Base-by-base conservation (phyloP, 1,139 yeast species). In the Citeromyces hawaiiensis region DNA sequence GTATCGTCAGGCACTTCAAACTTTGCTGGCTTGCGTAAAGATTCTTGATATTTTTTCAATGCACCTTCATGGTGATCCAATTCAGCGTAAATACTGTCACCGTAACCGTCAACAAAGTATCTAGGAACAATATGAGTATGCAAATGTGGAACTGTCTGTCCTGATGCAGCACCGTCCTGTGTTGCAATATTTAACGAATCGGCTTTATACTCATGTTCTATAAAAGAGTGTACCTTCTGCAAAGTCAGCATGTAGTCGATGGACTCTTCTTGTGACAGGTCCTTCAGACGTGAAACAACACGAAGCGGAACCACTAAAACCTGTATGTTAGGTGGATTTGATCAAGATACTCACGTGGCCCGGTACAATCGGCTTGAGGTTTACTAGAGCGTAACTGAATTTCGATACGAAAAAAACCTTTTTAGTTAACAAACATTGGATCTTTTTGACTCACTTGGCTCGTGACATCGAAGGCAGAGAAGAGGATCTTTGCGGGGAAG, bases 151-250 rank as follows among this genome's bases (percentile, higher is more conserved):
- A 91, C 79, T 14, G 91, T 75, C 55, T 91, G 98, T 3, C 98
- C 98, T 2, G 96, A 91, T 41, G 85, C 86, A 0, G 91, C 85
- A 0, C 98, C 98, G 55, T 91, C 98, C 55, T 91, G 98, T 43
- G 91, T 85, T 13, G 96, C 87, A 25, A 91, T 70, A 53, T 91
- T 91, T 44, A 86, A 57, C 1, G 94, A 65, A 48, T 87, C 94
- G 1, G 96, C 94, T 36, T 76, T 67, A 55, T 80, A 87, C 13
- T 68, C 61, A 43, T 66, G 54, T 46, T 69, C 76, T 23, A 91
- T 76, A 47, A 83, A 81, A 42, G 61, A 59, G 45, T 86, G 78
- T 1, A 91, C 67, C 39, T 70, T 53, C 48, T 85, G 95, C n/a
- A 91, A 64, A 0, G 94, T 74, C 34, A 60, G 59, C 70, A 86